Base-by-base conservation (phyloP, 2,329 filamentous ascomycete species). In the Fusarium mundagurra region DNA sequence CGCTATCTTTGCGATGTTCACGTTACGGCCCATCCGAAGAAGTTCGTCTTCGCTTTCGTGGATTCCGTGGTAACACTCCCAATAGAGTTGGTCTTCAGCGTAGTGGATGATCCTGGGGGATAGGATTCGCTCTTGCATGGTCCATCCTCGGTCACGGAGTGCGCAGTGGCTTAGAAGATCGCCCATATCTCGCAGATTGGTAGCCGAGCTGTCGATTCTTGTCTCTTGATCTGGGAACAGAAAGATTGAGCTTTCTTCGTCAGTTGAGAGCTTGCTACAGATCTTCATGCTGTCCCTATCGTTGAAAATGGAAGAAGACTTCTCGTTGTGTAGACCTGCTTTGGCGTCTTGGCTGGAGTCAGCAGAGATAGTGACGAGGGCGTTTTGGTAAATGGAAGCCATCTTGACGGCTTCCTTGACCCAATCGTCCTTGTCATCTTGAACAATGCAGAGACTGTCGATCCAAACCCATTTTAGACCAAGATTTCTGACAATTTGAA, bases 371-470 rank as follows among this genome's bases (percentile, higher is more conserved):
- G 62, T 67, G 5, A 67, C 11, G 4, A 67, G n/a, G 5, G 64
- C 62, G 7, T 66, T 66, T 3, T 67, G 64, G 27, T 67, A 67
- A 7, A 67, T 45, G 20, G n/a, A 7, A 13, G 44, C 51, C 61
- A 67, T 66, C 14, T 67, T 67, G 9, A 66, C 22, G 9, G 64
- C 64, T 59, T 67, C 64, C 20, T 18, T 44, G 1, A 44, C 44
- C 64, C 64, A 67, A 4, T 67, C 64, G 0, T 27, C 27, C 4
- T 34, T 51, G 16, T 67, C 51, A 8, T 66, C 44, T 22, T 67
- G 64, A 8, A 67, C 5, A 13, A 67, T 67, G 3, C 61, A 67
- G 8, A 67, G 27, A 8, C 64, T 67, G 6, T 67, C 61, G 3
- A 66, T 59, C 61, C 61, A 67, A 3, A 59, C 36, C 38, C 61